phyloP scores from a whole-genome alignment of 2,329 filamentous ascomycete species.

The Talaromyces sp. region DNA sequence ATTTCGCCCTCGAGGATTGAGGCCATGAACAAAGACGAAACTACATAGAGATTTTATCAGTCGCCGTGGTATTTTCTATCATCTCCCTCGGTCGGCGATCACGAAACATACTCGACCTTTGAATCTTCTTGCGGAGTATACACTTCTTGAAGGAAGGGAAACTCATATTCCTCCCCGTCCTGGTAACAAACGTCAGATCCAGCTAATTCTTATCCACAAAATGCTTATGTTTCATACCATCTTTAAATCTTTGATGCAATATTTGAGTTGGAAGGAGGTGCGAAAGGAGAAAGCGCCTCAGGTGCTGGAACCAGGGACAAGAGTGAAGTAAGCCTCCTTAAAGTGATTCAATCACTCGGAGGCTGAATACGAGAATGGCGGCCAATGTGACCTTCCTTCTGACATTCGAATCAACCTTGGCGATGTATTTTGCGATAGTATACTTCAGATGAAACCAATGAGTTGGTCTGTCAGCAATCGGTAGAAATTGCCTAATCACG shows the following conservation, averaged over 20 bases:
- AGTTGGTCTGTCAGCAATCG: background rate
- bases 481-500: slow-evolving; percentile 13
- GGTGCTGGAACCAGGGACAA: background rate
- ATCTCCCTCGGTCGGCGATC: too few species aligned
- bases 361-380: slow-evolving; percentile 13
- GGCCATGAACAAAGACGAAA: slow-evolving; percentile 36
- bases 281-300: background rate
- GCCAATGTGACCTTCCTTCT: slow-evolving; percentile 14
- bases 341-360: background rate
- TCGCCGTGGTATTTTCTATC: background rate
- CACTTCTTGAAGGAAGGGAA: slow-evolving; percentile 35
- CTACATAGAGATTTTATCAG: slow-evolving; percentile 9
- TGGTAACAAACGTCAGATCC: background rate
- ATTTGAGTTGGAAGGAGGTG: background rate
- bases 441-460: slow-evolving; percentile 12
- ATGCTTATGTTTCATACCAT: slow-evolving; percentile 2
- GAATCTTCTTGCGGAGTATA: slow-evolving; percentile 26
- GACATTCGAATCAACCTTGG: slow-evolving; percentile 3
- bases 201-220: too few species aligned
- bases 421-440: background rate
- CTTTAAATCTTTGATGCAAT: background rate
- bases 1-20: slow-evolving; percentile 33
- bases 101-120: slow-evolving; percentile 31
- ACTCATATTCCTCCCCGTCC: slow-evolving; percentile 28
- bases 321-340: background rate